Percentiles rank a stretch among this genome's conserved stretches.
These are phyloP conservation scores for Botrytis fragariae DNA, from an alignment of 2,329 filamentous ascomycete species.

Conservation along the genomic window DNA sequence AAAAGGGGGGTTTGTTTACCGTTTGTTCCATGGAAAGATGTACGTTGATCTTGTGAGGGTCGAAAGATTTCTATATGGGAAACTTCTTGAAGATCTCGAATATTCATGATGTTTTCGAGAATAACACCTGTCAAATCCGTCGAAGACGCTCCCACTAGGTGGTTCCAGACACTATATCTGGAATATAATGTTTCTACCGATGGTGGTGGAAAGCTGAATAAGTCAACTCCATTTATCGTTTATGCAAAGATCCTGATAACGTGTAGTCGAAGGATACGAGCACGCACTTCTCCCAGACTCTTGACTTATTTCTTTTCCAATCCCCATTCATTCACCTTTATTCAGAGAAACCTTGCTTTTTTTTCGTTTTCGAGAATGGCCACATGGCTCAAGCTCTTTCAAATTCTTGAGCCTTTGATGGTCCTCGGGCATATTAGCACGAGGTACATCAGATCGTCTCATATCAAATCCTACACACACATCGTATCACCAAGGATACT, in stretches of 20 bases:
- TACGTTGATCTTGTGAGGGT: not conserved
- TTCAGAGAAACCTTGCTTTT: not conserved
- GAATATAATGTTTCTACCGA: not conserved
- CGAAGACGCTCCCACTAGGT: fast-evolving
- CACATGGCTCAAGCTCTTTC: not conserved
- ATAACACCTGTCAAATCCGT: fast-evolving
- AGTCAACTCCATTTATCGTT: no score
- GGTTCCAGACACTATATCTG: not conserved
- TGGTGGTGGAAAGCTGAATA: not conserved
- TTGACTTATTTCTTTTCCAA: not conserved
- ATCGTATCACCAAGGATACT: not conserved
- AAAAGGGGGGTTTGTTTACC: not conserved
- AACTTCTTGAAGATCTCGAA: no score
- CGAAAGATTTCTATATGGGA: not conserved
- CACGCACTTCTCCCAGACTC: no score
- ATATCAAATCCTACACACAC: not conserved
- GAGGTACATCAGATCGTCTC: not conserved
- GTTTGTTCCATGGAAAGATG: no score
- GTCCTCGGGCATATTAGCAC: not conserved
- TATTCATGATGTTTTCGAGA: not conserved
- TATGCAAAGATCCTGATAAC: no score
- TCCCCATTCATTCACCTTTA: fast-evolving
- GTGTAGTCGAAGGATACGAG: no score
- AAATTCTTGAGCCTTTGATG: not conserved
- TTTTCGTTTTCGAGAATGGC: not conserved